These are phyloP conservation scores for Aspergillus sp. DNA, from an alignment of 2,329 filamentous ascomycete species.

Conservation along the genomic window DNA sequence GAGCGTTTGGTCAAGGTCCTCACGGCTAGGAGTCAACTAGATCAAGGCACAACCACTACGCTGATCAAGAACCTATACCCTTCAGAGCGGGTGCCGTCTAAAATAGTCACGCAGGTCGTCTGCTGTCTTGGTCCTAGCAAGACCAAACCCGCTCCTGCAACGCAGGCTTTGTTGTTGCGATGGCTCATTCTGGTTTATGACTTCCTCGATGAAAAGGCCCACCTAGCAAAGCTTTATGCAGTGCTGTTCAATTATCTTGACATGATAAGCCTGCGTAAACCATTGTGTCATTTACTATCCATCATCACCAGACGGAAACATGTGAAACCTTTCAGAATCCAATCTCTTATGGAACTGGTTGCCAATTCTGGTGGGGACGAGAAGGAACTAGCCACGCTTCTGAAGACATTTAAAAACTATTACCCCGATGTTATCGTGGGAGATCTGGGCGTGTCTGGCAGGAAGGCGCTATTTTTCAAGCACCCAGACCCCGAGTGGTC, in stretches of 20 bases:
- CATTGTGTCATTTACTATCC: conserved; percentile 74
- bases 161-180: conserved; percentile 70
- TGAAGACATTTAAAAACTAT: conserved; percentile 86
- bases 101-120: conserved; percentile 64
- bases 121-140: conserved; percentile 75
- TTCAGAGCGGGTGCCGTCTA: conserved; percentile 59
- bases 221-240: conserved; percentile 69
- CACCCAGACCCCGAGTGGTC: conserved; percentile 78
- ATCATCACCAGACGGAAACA: conserved; percentile 78
- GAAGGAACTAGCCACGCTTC: conserved; percentile 68
- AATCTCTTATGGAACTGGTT: conserved; percentile 60
- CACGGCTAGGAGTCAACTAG: conserved; percentile 66
- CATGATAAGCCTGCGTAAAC: conserved; percentile 70
- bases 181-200: conserved; percentile 80
- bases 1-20: conserved; percentile 65
- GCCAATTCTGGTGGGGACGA: conserved; percentile 63
- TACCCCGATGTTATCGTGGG: conserved; percentile 85
- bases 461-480: conserved; percentile 45
- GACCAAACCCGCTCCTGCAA: conserved; percentile 68
- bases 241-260: conserved; percentile 80
- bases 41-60: conserved; percentile 70
- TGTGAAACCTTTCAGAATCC: conserved; percentile 80
- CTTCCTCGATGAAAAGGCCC: conserved; percentile 61
- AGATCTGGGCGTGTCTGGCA: conserved; percentile 52
- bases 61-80: conserved; percentile 77